Percentiles rank a stretch among this genome's conserved stretches.
Conservation (phyloP, 2,329 filamentous ascomycete genomes). For the Trichoderma guizhouense region DNA sequence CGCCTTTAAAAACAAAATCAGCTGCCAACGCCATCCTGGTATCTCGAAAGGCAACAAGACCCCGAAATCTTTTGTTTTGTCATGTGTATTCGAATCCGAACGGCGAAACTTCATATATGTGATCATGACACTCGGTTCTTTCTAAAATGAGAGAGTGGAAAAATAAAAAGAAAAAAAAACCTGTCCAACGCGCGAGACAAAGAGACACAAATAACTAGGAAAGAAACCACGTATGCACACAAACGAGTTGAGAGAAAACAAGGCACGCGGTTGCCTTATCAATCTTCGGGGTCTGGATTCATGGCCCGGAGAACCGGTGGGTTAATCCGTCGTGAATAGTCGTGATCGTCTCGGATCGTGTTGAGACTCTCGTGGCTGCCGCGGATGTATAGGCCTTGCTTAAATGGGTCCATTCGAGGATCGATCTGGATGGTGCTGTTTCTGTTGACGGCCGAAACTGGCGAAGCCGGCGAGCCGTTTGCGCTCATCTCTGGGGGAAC, state of each 20-base stretch:
- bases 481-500: slow-evolving; percentile 42
- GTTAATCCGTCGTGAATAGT: slow-evolving; percentile 61
- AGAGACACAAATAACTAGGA: background rate
- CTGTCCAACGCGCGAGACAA: slow-evolving; percentile 10
- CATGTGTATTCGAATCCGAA: slow-evolving; percentile 22
- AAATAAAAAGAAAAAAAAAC: background rate
- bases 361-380: slow-evolving; percentile 62
- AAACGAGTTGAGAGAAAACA: background rate
- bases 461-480: slow-evolving; percentile 31
- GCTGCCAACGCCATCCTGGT: slow-evolving; percentile 38
- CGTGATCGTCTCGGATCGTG: slow-evolving; percentile 61
- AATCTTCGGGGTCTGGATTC: slow-evolving; percentile 53
- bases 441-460: slow-evolving; percentile 44
- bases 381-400: slow-evolving; percentile 53
- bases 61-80: slow-evolving; percentile 20
- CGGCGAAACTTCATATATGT: slow-evolving; percentile 32
- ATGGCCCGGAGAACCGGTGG: slow-evolving; percentile 58
- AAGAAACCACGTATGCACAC: slow-evolving; percentile 3
- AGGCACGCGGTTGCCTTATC: background rate
- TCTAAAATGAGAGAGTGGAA: slow-evolving; percentile 18
- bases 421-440: slow-evolving; percentile 57
- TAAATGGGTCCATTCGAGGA: slow-evolving; percentile 61
- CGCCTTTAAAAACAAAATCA: slow-evolving; percentile 25
- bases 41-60: slow-evolving; percentile 36
- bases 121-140: slow-evolving; percentile 30